phyloP scores from a whole-genome alignment of 768 basidiomycete species.

The Lactarius indigo region DNA sequence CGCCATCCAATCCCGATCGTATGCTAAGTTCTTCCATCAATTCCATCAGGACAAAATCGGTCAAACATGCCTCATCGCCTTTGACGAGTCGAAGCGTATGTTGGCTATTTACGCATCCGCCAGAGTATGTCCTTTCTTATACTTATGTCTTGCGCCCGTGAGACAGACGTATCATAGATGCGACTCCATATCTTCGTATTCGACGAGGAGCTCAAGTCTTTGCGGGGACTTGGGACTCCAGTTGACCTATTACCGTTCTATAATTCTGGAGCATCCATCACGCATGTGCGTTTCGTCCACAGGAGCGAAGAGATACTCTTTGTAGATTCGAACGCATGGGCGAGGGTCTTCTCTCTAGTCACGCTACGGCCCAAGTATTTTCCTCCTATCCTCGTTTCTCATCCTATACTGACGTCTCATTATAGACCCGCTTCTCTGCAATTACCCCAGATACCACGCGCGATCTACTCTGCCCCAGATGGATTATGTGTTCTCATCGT shows the following conservation, averaged over 20 bases:
- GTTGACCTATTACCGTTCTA: conserved; percentile 47
- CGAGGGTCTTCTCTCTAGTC: conserved; percentile 50
- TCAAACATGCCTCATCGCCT: conserved; percentile 42
- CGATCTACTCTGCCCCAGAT: conserved; percentile 47
- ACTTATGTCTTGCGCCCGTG: neutral
- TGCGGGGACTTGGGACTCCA: conserved; percentile 41
- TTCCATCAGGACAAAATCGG: conserved; percentile 50
- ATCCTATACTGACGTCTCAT: neutral
- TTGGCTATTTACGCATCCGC: conserved; percentile 44
- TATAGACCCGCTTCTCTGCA: conserved; percentile 45
- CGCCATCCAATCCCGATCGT: neutral
- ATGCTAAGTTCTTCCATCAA: conserved; percentile 33
- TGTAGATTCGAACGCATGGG: conserved; percentile 42
- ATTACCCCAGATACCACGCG: conserved; percentile 36
- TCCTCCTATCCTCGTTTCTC: neutral
- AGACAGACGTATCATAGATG: conserved; percentile 23
- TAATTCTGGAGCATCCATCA: conserved; percentile 29
- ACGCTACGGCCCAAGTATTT: conserved; percentile 51
- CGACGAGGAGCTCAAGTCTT: conserved; percentile 41
- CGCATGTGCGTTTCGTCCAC: conserved; percentile 42
- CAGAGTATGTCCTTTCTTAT: conserved; percentile 34
- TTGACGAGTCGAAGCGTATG: conserved; percentile 51
- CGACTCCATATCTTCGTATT: conserved; percentile 45
- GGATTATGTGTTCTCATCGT: conserved; percentile 48
- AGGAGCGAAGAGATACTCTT: conserved; percentile 53